Conservation (phyloP, 192 early-diverging fungal species). For the Gigaspora rosea region DNA sequence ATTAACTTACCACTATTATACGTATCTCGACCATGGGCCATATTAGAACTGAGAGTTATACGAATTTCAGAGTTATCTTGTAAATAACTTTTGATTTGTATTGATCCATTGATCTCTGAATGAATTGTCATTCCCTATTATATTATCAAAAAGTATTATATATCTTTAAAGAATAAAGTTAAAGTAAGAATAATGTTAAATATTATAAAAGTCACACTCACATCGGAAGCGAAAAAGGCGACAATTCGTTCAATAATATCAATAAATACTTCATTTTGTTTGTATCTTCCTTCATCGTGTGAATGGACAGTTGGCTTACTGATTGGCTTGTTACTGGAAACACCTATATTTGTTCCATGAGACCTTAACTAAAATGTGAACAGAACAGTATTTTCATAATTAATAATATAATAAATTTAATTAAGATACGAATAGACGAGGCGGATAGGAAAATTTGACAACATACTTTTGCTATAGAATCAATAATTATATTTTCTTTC, state of each 20-base stretch:
- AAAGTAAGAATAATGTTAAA: background rate
- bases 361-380: background rate
- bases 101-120: conserved; percentile 25
- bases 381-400: background rate
- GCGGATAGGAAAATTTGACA: background rate
- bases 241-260: conserved; percentile 27
- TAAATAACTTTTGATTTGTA: conserved; percentile 25
- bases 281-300: background rate
- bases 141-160: background rate
- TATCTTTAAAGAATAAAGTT: background rate
- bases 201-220: background rate
- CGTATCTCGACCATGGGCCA: background rate
- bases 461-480: conserved; percentile 15
- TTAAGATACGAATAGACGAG: background rate
- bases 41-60: background rate
- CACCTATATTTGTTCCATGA: background rate
- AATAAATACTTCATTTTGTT: conserved; percentile 25
- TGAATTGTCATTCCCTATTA: conserved; percentile 31
- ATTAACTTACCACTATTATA: background rate
- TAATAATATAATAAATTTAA: background rate
- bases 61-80: conserved; percentile 18
- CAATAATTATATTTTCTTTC: conserved; percentile 10
- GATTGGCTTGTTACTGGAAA: background rate
- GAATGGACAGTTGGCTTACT: background rate
- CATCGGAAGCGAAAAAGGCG: conserved; percentile 18